Evolutionary conservation across 257 asterid species (phyloP), one percentile per base, ranked within the genome.

Genomic region (Leonotis leonurus): DNA sequence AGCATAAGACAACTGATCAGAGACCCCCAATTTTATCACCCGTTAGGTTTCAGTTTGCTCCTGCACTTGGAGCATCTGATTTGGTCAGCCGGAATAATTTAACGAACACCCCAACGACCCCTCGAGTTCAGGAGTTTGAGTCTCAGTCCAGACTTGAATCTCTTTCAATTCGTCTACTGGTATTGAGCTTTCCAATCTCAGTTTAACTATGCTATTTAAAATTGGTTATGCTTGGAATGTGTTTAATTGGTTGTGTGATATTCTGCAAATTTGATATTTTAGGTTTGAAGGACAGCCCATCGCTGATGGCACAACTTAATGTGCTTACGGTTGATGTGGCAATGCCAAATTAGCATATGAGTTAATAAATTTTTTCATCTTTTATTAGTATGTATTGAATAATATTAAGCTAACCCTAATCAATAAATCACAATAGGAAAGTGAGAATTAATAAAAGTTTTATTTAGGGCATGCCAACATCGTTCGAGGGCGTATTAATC

Each of bases 151-250:
- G 95, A 76, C 89, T 92, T 0, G 97, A 89, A 75, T 81, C 96
- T 37, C 96, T 92, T 61, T 97, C 95, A 2, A 35, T 64, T 77
- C 96, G 89, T 79, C 67, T 92, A 50, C 89, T 92, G 97, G 99
- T 92, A 89, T 39, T 17, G n/a, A 57, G 12, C 65, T 71, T 39
- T 48, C 24, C 22, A 18, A 52, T 49, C 65, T 48, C 36, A 36
- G 40, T 60, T 56, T 36, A 62, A 65, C 27, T 22, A 30, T 56
- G 55, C 16, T 35, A 13, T 64, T 54, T n/a, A 53, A 45, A 33
- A 35, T 33, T 56, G n/a, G 29, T 17, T 35, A 9, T 24, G 33
- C 44, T 43, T 6, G 11, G 22, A 1, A 0, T 6, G 4, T n/a
- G n/a, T n/a, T 24, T 14, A 8, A 14, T 5, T 32, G 24, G 30